Evolutionary conservation across 2,329 filamentous ascomycete genomes (phyloP), one percentile per base, ranked within the genome.

Genomic region (Pleomassaria siparia): DNA sequence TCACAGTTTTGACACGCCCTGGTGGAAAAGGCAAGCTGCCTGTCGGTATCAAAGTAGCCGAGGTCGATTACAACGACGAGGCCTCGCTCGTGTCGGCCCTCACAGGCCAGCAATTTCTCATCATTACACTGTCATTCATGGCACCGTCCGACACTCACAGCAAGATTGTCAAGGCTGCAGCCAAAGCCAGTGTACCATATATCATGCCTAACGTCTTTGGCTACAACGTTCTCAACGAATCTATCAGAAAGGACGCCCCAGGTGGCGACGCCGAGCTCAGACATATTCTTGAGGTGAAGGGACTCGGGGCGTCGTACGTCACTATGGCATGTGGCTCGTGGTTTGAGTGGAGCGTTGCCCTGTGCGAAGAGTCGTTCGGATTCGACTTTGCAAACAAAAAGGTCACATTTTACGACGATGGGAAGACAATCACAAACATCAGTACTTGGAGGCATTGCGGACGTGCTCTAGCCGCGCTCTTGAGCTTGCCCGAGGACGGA

Each of bases 361-460:
- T 63, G 28, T 54, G 61, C 3, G 48, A 55, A 21, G 48, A 55
- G 2, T 54, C 56, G 33, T 71, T 61, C 43, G 73, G 72, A 2
- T 71, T 74, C 50, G 70, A 74, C 41, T 58, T 74, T 21, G 44
- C 53, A 32, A 67, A 66, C 37, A 54, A 53, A 11, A 59, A 46
- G 5, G 57, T 64, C 1, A 62, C 55, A 0, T 60, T 72, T 21
- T 62, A 58, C 16, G 61, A 59, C 10, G 54, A 63, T 0, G 60
- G 61, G 0, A 75, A 74, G 16, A 76, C 73, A 1, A 74, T 67
- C 42, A 80, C 85, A 57, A 81, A 77, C 50, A 79, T 73, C 0
- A 81, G 78, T 11, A 87, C 86, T 0, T 83, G 80, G 75, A 55
- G 71, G 5, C 84, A 87, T 67, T 70, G 77, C 56, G 76, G 76